Base-by-base conservation (phyloP, 2,329 filamentous ascomycete species). In the Pseudocercospora cruenta region DNA sequence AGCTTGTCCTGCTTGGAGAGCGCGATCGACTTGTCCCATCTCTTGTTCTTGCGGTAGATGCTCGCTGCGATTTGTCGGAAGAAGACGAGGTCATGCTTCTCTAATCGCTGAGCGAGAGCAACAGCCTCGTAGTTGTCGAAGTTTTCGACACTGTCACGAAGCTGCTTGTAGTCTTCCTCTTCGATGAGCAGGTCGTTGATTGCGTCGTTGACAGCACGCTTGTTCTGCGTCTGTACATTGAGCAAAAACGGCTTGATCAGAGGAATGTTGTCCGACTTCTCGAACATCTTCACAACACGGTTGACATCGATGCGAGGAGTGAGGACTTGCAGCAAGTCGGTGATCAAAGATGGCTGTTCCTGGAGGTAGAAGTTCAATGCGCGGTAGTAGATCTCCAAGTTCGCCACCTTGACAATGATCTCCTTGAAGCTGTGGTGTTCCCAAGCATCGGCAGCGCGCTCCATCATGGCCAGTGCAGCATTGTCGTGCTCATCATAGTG, bases 391-490 rank as follows among this genome's bases (percentile, higher is more conserved):
- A 99, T 99, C 82, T 99, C 96, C 76, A 99, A 83, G 82, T 99
- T 99, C 76, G 94, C 92, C 71, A 97, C 94, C 87, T 99, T 99
- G 82, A 97, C 89, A 64, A 97, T 86, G 60, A 96, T 98, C 78
- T 99, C 96, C 86, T 99, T 99, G 89, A 99, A 99, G 58, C 96
- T 95, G 79, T 97, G 93, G 82, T 99, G 95, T 80, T 99, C 96
- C 95, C 95, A 99, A 1, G 95, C 94, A 84, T 98, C 96, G 71
- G 96, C 90, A 12, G 95, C 92, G 73, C 93, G 92, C 84, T 99
- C 95, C 88, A 99, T 99, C 84, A 99, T 97, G 19, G 95, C 93
- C 62, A 99, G 86, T 57, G 94, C 93, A 53, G 95, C 95, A 76
- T 99, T 98, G 81, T 99, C 96, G 80, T 91, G 97, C 78, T 99